Conservation (phyloP, 257 asterid genomes). For the Solanum chiquidenum region DNA sequence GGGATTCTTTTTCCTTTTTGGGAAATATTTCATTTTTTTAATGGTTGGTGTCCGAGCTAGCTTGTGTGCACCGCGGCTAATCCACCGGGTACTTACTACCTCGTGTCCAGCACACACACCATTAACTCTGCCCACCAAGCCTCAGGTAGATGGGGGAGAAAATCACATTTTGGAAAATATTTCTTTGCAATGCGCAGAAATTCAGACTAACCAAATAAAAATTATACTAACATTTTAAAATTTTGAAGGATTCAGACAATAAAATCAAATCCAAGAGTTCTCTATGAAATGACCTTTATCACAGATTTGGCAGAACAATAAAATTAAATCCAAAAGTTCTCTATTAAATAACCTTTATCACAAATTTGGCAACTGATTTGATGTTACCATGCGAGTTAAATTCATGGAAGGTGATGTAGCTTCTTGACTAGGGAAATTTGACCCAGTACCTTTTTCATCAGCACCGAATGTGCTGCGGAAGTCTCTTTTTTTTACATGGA, state of each 20-base stretch:
- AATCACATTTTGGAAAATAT: not conserved
- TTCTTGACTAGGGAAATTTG: not conserved
- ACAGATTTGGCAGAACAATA: not conserved
- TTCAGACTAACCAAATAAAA: not conserved
- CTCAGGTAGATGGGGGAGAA: not conserved
- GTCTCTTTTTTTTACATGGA: not conserved
- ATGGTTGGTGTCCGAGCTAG: not conserved
- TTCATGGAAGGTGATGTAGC: not conserved
- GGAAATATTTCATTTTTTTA: not conserved
- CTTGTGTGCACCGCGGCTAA: not conserved
- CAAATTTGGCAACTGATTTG: not conserved
- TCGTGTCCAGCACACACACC: not conserved
- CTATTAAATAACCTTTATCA: not conserved
- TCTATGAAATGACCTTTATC: not conserved
- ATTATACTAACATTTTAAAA: not conserved
- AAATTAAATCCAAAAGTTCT: not conserved
- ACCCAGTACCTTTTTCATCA: not conserved
- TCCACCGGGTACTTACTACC: not conserved
- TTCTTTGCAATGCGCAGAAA: not conserved
- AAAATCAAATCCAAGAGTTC: not conserved
- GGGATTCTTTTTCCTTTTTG: not conserved
- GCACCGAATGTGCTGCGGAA: not conserved
- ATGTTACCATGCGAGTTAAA: not conserved
- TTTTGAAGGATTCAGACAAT: not conserved
- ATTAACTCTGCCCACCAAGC: not conserved